Conservation (phyloP, 73 alveolate genomes). For the Loxodes magnus region DNA sequence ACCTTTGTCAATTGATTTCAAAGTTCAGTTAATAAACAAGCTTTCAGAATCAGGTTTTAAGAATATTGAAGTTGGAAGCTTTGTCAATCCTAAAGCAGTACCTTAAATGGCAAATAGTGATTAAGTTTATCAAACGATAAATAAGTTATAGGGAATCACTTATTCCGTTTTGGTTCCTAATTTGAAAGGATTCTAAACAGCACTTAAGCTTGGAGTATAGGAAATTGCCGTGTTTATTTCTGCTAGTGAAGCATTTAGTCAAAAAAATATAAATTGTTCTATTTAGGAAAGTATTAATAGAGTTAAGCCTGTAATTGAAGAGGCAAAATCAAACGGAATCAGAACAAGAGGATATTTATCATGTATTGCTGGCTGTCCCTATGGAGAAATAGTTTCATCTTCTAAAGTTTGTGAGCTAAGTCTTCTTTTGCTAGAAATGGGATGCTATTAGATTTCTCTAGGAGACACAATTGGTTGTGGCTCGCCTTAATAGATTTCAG, state of each 20-base stretch:
- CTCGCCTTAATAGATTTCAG: conserved; percentile 61
- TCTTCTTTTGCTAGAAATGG: conserved; percentile 39
- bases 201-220: conserved; percentile 54
- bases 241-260: conserved; percentile 77
- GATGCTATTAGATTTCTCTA: conserved; percentile 86
- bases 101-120: conserved; percentile 38
- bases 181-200: conserved; percentile 63
- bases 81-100: conserved; percentile 72
- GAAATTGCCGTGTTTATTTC: conserved; percentile 87
- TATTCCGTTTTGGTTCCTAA: conserved; percentile 84
- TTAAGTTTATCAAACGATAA: conserved; percentile 1
- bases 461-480: conserved; percentile 93
- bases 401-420: conserved; percentile 38
- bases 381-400: conserved; percentile 80
- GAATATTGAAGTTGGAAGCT: conserved; percentile 65
- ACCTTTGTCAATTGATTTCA: conserved; percentile 48
- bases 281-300: conserved; percentile 70
- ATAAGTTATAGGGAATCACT: neutral
- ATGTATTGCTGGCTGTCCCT: conserved; percentile 88
- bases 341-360: conserved; percentile 83
- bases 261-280: conserved; percentile 77
- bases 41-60: conserved; percentile 21
- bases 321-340: conserved; percentile 48
- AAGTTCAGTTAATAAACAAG: conserved; percentile 58
- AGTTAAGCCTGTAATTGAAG: conserved; percentile 48